Conservation (phyloP, 331 rosid species). For the Phaseolus coccineus region DNA sequence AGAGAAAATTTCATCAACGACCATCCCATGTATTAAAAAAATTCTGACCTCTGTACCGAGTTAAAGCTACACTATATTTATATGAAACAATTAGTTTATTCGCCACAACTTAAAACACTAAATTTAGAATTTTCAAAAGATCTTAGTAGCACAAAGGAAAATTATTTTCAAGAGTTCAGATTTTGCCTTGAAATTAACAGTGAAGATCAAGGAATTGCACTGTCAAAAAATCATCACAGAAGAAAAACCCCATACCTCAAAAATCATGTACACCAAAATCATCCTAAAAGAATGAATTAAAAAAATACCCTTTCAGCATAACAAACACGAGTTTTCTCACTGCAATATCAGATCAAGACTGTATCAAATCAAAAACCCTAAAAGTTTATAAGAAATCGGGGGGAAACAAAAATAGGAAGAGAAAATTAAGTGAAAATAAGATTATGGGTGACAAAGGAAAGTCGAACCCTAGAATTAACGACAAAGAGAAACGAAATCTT, state of each 20-base stretch:
- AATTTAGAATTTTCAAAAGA: neutral
- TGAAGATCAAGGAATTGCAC: neutral
- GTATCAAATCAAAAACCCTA: neutral
- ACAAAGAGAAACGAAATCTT: neutral
- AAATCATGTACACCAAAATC: neutral
- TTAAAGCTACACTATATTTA: neutral
- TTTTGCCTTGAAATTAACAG: neutral
- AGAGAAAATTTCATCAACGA: neutral
- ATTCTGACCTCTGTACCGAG: neutral
- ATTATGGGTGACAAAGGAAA: neutral
- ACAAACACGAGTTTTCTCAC: neutral
- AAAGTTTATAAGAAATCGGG: neutral
- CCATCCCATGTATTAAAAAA: neutral
- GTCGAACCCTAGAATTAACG: neutral
- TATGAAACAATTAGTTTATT: neutral
- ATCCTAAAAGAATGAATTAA: neutral
- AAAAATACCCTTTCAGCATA: neutral
- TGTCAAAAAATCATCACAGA: neutral
- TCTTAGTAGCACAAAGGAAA: neutral
- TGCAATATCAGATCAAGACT: slow-evolving; percentile 8
- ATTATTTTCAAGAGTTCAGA: neutral
- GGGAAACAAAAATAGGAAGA: neutral
- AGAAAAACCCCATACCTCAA: neutral
- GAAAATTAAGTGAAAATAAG: neutral
- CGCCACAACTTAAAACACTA: neutral